Base-by-base conservation (phyloP, 371 early-diverging fungal genomes). In the Syncephalis fuscata region DNA sequence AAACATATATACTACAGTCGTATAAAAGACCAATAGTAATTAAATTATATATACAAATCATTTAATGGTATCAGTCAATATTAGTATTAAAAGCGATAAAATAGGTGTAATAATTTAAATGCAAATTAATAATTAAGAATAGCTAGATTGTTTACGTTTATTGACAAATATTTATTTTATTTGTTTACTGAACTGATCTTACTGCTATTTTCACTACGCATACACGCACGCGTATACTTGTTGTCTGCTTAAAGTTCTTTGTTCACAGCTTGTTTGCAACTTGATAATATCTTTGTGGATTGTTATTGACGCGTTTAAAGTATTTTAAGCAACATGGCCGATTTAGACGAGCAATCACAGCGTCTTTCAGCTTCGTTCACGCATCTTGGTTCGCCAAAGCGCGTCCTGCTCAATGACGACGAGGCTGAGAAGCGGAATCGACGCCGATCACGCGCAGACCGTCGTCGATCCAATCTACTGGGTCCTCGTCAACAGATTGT, bases 351-450 rank as follows among this genome's bases (percentile, higher is more conserved):
- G 15, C 21, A 16, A 41, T 4, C 4, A 41, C 42, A 41, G 7
- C 42, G 21, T 41, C 16, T 4, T n/a, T 19, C 19, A 4, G 3
- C 21, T 41, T 41, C 42, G 42, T 41, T 16, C 8, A 41, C 8
- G 4, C 21, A 41, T 4, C 16, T 32, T 38, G 39, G 39, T 7
- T 21, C 37, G 20, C 44, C 40, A 1, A 22, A 40, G 41, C 22
- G 32, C 19, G 19, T 46, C 11, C 40, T 44, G 22, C 17, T 49
- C 17, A 56, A 56, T 46, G 56, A 56, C 23, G 56, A 51, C 25
- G 49, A 19, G 14, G 17, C 16, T 8, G 56, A 56, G 39, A 52
- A 46, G 37, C 5, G 45, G 0, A 7, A 32, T 1, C 46, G 56
- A n/a, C 39, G 56, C 16, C 48, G 42, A 17, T 45, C 32, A 7